Base-by-base conservation (phyloP, 2,329 filamentous ascomycete species). In the Aphanoascus verrucosus region DNA sequence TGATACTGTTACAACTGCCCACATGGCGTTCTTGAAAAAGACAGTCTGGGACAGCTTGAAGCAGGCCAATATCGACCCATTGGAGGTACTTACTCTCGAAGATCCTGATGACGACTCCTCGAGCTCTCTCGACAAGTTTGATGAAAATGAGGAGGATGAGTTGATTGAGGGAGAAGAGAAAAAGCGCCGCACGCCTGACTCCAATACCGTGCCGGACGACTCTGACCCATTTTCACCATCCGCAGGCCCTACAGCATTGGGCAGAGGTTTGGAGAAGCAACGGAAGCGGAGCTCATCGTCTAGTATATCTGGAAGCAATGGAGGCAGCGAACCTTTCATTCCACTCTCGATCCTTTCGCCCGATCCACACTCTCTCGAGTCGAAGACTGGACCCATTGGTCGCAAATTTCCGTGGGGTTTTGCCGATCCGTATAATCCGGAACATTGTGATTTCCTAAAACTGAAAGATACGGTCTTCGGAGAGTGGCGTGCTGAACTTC, bases 341-440 rank as follows among this genome's bases (percentile, higher is more conserved):
- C 93, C 93, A 0, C 82, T 97, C 65, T 95, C 89, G 40, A 87
- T 96, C 66, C 85, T 98, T 66, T 95, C 88, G 57, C 93, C 93
- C 0, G 93, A 98, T 67, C 80, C 87, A 41, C 94, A 97, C 70
- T 72, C 71, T 1, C 58, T 74, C 32, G 87, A 94, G 28, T 65
- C 67, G 31, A 67, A 65, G 8, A 65, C 71, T 53, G 64, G 68
- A 40, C 72, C 69, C 1, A 73, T 94, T 56, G 93, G 93, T 44
- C 86, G 93, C 56, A 84, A 85, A 59, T 98, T 97, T 67, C 87
- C 93, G 0, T 98, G 93, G 93, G 93, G 93, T 5, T 94, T 96
- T 62, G 93, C 93, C 3, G 88, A 97, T 65, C 93, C 93, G 0
- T 90, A 93, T 74, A 84, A 97, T 63, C 77, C 83, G 31, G 81